Evolutionary conservation across 1,139 yeast species (phyloP).

Genomic region (Zygosaccharomyces pseudobailii): DNA sequence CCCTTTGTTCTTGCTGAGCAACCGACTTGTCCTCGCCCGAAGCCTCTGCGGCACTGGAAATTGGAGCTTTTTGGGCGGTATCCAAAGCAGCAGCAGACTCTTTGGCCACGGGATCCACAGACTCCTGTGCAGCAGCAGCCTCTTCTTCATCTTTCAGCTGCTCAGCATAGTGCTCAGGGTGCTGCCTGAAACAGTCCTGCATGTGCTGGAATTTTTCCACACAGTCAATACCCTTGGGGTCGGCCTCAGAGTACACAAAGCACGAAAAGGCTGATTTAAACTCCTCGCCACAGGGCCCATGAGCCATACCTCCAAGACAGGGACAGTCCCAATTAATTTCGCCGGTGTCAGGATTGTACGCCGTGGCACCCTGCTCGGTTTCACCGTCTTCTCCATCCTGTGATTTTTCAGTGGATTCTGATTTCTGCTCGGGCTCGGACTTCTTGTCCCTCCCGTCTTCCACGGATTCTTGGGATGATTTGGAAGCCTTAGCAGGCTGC

Average conservation of each 20-base stretch:
- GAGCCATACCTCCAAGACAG: constrained; percentile 99
- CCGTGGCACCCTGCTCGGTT: constrained; percentile 30
- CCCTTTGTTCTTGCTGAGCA: background rate
- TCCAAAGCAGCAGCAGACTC: constrained; percentile 3
- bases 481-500: background rate
- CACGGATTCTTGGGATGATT: background rate
- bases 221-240: constrained; percentile 97
- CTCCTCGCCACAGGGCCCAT: constrained; percentile 98
- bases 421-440: background rate
- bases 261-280: constrained; percentile 95
- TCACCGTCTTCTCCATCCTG: background rate
- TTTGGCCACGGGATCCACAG: background rate
- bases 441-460: background rate
- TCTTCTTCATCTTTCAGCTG: constrained; percentile 73
- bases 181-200: constrained; percentile 91
- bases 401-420: background rate
- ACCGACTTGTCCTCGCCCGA: background rate
- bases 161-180: constrained; percentile 93
- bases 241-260: constrained; percentile 89
- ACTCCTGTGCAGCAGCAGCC: constrained; percentile 18
- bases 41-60: background rate
- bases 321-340: constrained; percentile 99
- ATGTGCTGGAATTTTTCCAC: constrained; percentile 84
- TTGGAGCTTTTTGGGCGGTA: background rate
- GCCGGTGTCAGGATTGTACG: constrained; percentile 95